These are phyloP conservation scores for Suhomyces terraborum DNA, from an alignment of 1,139 yeast genomes.

Conservation along the genomic window DNA sequence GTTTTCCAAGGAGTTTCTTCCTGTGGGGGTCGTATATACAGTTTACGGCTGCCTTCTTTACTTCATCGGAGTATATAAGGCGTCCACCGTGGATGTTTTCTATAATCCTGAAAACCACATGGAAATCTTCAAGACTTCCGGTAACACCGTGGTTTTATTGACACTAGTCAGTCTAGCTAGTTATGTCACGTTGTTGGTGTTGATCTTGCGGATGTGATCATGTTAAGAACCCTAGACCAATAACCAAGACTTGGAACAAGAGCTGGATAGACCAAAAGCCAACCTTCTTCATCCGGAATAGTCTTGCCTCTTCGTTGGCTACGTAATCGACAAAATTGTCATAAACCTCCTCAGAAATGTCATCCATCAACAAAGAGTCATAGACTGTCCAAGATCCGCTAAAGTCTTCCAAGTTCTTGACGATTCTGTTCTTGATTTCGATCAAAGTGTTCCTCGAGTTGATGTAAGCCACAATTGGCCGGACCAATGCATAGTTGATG, in stretches of 20 bases:
- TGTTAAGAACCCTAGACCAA: constrained; percentile 68
- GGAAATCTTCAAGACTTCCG: constrained; percentile 52
- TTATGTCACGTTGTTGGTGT: constrained; percentile 45
- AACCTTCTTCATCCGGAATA: constrained; percentile 73
- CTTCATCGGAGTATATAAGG: constrained; percentile 49
- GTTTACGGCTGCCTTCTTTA: constrained; percentile 52
- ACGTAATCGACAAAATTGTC: constrained; percentile 89
- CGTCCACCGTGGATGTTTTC: constrained; percentile 47
- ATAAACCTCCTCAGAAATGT: constrained; percentile 84
- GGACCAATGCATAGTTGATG: constrained; percentile 83
- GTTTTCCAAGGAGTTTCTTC: constrained; percentile 54
- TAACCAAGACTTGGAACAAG: constrained; percentile 73
- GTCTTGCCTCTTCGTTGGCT: constrained; percentile 78
- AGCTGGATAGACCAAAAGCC: constrained; percentile 94
- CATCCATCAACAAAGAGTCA: constrained; percentile 90
- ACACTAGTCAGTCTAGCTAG: constrained; percentile 47
- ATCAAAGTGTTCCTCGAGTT: constrained; percentile 87
- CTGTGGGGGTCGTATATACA: constrained; percentile 55
- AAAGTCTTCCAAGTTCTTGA: constrained; percentile 76
- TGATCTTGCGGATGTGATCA: constrained; percentile 41
- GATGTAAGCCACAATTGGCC: constrained; percentile 95
- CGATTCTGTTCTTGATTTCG: constrained; percentile 83
- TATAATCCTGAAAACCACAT: constrained; percentile 44
- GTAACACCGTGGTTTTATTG: constrained; percentile 49
- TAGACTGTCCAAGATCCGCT: constrained; percentile 97